phyloP scores from a whole-genome alignment of 2,329 filamentous ascomycete species.

The Neopestalotiopsis sp. region DNA sequence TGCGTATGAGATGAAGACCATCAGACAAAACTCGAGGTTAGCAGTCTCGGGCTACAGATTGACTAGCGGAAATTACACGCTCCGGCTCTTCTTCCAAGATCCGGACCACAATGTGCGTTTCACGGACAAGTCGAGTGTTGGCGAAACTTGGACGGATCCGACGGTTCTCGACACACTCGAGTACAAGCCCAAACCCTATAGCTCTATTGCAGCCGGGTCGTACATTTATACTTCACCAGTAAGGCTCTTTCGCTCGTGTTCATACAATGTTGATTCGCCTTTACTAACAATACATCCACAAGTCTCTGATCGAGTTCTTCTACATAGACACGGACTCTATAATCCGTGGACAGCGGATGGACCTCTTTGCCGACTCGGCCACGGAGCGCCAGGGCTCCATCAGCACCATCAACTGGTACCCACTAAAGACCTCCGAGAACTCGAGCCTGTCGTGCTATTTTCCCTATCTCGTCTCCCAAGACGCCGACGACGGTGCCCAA shows the following conservation, averaged over 20 bases:
- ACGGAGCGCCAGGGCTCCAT: constrained; percentile 23
- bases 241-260: constrained; percentile 16
- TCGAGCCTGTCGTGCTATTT: constrained; percentile 29
- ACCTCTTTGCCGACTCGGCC: constrained; percentile 22
- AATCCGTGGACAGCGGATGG: constrained; percentile 28
- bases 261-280: background rate
- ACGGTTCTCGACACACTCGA: constrained; percentile 26
- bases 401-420: constrained; percentile 27
- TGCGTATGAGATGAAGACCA: constrained; percentile 19
- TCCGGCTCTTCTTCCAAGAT: constrained; percentile 31
- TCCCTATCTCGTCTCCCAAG: constrained; percentile 29
- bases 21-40: constrained; percentile 27
- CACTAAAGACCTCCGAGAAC: constrained; percentile 24
- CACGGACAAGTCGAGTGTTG: constrained; percentile 25
- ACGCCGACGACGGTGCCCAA: constrained; percentile 20
- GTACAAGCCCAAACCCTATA: constrained; percentile 26
- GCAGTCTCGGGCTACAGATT: constrained; percentile 29
- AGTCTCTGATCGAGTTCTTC: constrained; percentile 30
- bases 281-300: background rate
- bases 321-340: constrained; percentile 27
- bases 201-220: constrained; percentile 27
- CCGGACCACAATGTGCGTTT: constrained; percentile 27
- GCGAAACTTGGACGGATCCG: constrained; percentile 26
- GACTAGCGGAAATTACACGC: constrained; percentile 24
- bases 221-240: constrained; percentile 25